A percentile compares a stretch with the other conserved stretches of the same genome.
phyloP scores from a whole-genome alignment of 306 rosid species.

The Lagenaria siceraria region DNA sequence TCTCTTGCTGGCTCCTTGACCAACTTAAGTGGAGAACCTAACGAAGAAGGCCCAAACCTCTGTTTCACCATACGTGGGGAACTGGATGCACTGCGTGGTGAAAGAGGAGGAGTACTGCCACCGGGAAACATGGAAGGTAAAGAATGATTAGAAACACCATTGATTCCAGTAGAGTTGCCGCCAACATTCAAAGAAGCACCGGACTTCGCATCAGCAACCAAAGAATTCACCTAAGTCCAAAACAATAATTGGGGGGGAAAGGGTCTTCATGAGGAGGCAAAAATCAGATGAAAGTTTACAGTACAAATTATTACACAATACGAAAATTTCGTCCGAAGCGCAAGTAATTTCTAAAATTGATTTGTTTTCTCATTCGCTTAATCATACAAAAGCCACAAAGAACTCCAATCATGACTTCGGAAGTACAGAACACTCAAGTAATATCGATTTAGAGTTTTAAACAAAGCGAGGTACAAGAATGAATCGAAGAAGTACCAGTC shows the following conservation, averaged over 20 bases:
- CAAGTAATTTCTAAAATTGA: not conserved
- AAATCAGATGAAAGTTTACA: not conserved
- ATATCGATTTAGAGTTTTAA: not conserved
- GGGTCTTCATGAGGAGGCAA: not conserved
- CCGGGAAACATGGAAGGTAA: constrained; percentile 99
- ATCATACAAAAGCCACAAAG: not conserved
- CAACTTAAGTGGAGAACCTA: constrained; percentile 86
- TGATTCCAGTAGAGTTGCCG: constrained; percentile 76
- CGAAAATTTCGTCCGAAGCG: not conserved
- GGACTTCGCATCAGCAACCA: constrained; percentile 76
- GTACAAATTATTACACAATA: not conserved
- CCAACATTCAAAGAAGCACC: constrained; percentile 77
- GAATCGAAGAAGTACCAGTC: constrained; percentile 40
- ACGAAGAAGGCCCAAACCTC: constrained; percentile 72
- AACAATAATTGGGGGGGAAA: not conserved
- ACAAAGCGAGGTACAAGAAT: not conserved
- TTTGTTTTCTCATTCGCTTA: not conserved
- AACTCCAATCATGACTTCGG: not conserved
- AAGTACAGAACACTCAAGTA: not conserved
- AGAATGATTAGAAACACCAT: constrained; percentile 45
- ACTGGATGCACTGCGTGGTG: constrained; percentile 81
- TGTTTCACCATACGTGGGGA: constrained; percentile 86
- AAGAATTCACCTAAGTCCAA: constrained; percentile 43
- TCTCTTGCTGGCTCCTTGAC: constrained; percentile 85
- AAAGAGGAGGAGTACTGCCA: constrained; percentile 93